These are phyloP conservation scores for Mycogone perniciosa DNA, from an alignment of 2,329 filamentous ascomycete genomes.

Conservation along the genomic window DNA sequence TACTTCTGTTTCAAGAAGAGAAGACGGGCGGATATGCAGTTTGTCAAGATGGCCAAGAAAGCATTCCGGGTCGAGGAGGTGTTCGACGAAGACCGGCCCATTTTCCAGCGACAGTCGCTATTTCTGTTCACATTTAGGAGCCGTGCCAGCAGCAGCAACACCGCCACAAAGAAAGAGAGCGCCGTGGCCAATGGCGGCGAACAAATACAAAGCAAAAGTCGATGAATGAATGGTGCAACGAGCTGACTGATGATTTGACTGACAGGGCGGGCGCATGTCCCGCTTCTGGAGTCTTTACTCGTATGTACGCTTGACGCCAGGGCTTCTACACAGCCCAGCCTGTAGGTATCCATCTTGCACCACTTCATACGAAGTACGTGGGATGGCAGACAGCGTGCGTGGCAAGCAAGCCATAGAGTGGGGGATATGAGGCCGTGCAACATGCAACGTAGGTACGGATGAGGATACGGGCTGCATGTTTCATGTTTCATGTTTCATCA, in stretches of 20 bases:
- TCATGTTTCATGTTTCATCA: background rate
- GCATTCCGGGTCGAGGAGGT: constrained; percentile 58
- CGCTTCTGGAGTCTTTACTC: background rate
- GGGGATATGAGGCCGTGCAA: background rate
- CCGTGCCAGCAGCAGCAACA: constrained; percentile 22
- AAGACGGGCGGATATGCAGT: constrained; percentile 70
- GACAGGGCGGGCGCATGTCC: background rate
- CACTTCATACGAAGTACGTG: background rate
- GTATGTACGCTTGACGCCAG: background rate
- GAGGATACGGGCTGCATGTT: background rate
- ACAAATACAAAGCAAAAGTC: constrained; percentile 2
- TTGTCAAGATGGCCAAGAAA: constrained; percentile 65
- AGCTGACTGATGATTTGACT: background rate
- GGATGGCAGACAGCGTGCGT: background rate
- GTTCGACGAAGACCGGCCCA: constrained; percentile 51
- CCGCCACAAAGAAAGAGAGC: constrained; percentile 12
- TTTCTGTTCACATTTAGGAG: constrained; percentile 55
- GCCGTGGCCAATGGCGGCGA: constrained; percentile 7
- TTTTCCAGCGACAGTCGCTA: constrained; percentile 51
- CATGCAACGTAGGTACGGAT: background rate
- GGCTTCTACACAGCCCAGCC: background rate
- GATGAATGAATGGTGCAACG: background rate
- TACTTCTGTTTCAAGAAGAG: constrained; percentile 95
- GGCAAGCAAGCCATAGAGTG: background rate
- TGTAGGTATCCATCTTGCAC: background rate